Percentiles rank a stretch among this genome's conserved stretches.
Evolutionary conservation across 352 stramenopile genomes (phyloP).

Genomic region (Pythium periplocum): DNA sequence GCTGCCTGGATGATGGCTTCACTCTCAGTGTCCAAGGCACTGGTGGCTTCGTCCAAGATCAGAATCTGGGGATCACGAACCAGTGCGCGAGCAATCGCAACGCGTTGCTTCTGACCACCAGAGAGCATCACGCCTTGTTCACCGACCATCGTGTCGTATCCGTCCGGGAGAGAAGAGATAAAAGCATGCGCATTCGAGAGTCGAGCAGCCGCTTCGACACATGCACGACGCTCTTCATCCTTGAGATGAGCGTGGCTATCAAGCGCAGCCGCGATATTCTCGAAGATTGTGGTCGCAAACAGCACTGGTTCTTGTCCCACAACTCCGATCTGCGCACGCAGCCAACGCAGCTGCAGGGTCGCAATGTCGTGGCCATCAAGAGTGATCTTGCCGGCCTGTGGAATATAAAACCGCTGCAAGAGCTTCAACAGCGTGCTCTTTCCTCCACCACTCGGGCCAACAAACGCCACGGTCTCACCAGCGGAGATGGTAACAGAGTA

Average conservation of each 20-base stretch:
- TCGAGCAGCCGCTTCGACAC: constrained; percentile 5
- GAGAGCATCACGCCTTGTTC: constrained; percentile 56
- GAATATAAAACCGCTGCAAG: constrained; percentile 84
- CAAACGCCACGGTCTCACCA: constrained; percentile 19
- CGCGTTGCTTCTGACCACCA: constrained; percentile 49
- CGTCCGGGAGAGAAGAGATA: constrained; percentile 15
- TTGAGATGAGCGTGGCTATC: constrained; percentile 1
- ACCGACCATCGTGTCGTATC: constrained; percentile 54
- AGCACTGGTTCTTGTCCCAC: constrained; percentile 76
- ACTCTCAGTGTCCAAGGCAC: constrained; percentile 62
- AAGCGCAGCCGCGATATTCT: constrained; percentile 74
- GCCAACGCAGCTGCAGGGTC: constrained; percentile 53
- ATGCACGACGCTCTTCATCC: background rate
- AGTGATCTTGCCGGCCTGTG: constrained; percentile 44
- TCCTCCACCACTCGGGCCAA: constrained; percentile 13
- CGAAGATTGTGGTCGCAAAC: constrained; percentile 67
- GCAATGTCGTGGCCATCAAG: constrained; percentile 61
- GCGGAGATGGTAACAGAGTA: constrained; percentile 16
- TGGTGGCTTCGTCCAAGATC: constrained; percentile 74
- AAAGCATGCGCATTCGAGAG: constrained; percentile 13
- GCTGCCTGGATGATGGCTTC: constrained; percentile 66
- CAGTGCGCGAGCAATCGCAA: constrained; percentile 49
- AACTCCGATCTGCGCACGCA: constrained; percentile 40
- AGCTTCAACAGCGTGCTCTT: constrained; percentile 40
- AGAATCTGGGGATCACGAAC: constrained; percentile 42